Conservation (phyloP, 495 filamentous ascomycete species). For the Friedmanniomyces endolithicus region DNA sequence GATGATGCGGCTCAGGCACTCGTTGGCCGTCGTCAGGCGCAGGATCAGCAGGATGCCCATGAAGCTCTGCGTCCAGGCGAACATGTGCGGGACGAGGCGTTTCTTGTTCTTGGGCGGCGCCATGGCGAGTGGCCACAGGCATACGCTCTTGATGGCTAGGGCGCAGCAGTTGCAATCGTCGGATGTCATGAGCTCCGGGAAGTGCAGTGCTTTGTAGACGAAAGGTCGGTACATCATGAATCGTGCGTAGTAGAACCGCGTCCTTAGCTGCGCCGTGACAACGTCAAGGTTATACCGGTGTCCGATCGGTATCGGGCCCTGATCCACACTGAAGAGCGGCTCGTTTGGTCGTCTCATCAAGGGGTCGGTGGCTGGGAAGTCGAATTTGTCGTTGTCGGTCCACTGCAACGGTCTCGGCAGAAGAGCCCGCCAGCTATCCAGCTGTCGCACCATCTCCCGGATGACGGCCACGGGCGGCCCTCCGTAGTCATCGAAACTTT, state of each 20-base stretch:
- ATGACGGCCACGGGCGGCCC: conserved; percentile 32
- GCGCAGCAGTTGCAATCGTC: conserved; percentile 40
- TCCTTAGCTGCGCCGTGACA: conserved; percentile 43
- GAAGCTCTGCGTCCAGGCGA: conserved; percentile 48
- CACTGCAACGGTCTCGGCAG: conserved; percentile 43
- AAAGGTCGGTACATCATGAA: conserved; percentile 48
- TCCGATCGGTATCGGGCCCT: conserved; percentile 29
- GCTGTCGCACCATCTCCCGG: conserved; percentile 37
- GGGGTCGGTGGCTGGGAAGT: conserved; percentile 23
- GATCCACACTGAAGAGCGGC: conserved; percentile 39
- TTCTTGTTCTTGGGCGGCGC: conserved; percentile 43
- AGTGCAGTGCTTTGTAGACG: conserved; percentile 49
- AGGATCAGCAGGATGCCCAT: conserved; percentile 44
- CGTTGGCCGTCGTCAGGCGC: conserved; percentile 38
- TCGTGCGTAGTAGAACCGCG: conserved; percentile 47
- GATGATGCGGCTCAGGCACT: conserved; percentile 37
- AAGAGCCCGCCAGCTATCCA: conserved; percentile 44
- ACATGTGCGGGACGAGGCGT: conserved; percentile 43
- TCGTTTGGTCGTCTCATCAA: conserved; percentile 3
- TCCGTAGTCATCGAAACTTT: conserved; percentile 18
- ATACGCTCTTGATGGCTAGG: conserved; percentile 39
- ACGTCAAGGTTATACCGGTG: conserved; percentile 42
- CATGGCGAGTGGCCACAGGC: conserved; percentile 47
- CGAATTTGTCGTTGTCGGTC: conserved; percentile 38
- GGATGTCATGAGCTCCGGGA: conserved; percentile 39